These are phyloP conservation scores for Candida manassasensis DNA, from an alignment of 805 yeast genomes.

Conservation along the genomic window DNA sequence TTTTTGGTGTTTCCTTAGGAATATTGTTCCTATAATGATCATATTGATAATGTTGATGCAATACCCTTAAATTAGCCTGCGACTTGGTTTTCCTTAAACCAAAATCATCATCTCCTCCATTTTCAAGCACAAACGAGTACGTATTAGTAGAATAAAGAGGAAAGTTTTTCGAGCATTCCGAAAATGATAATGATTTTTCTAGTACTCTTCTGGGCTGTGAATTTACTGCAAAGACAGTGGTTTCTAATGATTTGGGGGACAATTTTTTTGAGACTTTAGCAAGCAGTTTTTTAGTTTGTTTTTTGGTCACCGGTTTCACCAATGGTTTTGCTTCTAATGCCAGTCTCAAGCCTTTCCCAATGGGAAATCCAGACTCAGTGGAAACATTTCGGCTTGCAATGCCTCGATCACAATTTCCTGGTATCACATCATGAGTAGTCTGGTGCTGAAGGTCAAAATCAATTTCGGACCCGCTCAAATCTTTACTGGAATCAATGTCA, in stretches of 20 bases:
- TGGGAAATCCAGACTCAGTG: too few species aligned
- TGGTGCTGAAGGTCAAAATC: too few species aligned
- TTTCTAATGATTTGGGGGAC: conserved; percentile 2
- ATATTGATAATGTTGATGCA: conserved; percentile 6
- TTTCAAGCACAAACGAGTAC: conserved; percentile 19
- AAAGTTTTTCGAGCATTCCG: conserved; percentile 13
- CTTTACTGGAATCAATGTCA: conserved; percentile 1
- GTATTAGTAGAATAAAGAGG: conserved; percentile 14
- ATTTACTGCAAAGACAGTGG: neutral
- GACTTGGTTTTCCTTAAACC: conserved; percentile 6
- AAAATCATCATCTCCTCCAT: conserved; percentile 8
- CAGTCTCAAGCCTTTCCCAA: too few species aligned
- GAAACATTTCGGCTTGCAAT: too few species aligned
- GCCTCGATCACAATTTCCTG: too few species aligned
- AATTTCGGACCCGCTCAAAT: too few species aligned
- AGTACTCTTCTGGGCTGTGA: neutral
- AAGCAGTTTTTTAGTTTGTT: neutral
- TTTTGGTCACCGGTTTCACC: conserved; percentile 1
- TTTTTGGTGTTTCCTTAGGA: conserved; percentile 8
- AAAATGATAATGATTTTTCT: conserved; percentile 9
- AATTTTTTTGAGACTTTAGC: neutral
- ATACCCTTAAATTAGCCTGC: conserved; percentile 1
- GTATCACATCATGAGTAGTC: too few species aligned
- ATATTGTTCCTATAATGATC: conserved; percentile 3
- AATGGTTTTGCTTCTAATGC: conserved; percentile 1